Evolutionary conservation across 164 flowering plant genomes (phyloP).

Genomic region (Stephania cephalantha): DNA sequence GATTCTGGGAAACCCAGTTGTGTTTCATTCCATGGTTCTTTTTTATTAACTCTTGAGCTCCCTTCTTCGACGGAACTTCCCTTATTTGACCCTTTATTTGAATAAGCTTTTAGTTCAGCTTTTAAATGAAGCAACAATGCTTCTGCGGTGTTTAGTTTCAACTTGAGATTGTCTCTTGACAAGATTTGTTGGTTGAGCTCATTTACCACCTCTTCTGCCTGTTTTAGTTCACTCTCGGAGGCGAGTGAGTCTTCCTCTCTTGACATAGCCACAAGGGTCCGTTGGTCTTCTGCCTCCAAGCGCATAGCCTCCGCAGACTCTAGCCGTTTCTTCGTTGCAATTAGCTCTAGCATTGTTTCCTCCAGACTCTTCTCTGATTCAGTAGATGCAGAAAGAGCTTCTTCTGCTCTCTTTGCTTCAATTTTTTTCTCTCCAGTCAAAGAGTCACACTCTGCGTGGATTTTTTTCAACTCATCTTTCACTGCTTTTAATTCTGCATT

Average conservation of each 20-base stretch:
- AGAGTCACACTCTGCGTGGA: slow-evolving; percentile 40
- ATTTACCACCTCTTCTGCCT: slow-evolving; percentile 71
- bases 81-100: slow-evolving; percentile 51
- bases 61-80: slow-evolving; percentile 29
- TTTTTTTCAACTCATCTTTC: slow-evolving; percentile 53
- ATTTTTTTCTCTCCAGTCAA: slow-evolving; percentile 48
- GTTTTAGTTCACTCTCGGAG: slow-evolving; percentile 73
- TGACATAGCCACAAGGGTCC: slow-evolving; percentile 69
- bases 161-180: slow-evolving; percentile 50
- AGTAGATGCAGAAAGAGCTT: slow-evolving; percentile 55
- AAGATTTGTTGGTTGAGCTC: slow-evolving; percentile 29
- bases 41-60: slow-evolving; percentile 8
- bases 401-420: slow-evolving; percentile 58
- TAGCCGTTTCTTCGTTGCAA: slow-evolving; percentile 65
- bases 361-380: slow-evolving; percentile 76
- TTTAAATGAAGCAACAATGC: slow-evolving; percentile 46
- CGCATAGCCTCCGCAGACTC: slow-evolving; percentile 82
- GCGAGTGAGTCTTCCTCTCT: slow-evolving; percentile 54
- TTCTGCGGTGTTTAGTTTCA: slow-evolving; percentile 57
- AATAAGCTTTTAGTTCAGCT: slow-evolving; percentile 65
- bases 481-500: slow-evolving; percentile 58
- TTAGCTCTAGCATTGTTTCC: slow-evolving; percentile 74
- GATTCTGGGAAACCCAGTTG: slow-evolving; percentile 45
- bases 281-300: slow-evolving; percentile 86
- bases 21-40: slow-evolving; percentile 27